Evolutionary conservation across 2,329 filamentous ascomycete species (phyloP).

Genomic region (Cercospora canescens): DNA sequence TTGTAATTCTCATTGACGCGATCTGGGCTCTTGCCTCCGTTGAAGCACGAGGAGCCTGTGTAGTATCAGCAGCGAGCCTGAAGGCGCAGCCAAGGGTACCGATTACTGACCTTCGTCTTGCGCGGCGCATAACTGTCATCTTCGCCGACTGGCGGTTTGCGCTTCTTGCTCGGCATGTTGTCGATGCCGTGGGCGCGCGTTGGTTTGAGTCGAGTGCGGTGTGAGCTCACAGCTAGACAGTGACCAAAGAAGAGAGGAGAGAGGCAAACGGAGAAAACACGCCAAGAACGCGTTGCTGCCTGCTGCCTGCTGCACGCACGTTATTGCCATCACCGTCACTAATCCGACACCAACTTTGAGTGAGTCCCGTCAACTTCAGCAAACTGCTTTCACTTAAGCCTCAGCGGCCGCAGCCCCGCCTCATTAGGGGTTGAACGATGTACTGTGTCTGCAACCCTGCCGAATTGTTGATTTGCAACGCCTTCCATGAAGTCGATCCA

Average conservation of each 20-base stretch:
- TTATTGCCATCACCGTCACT: neutral
- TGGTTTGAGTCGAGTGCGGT: neutral
- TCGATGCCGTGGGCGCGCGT: neutral
- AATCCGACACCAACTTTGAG: neutral
- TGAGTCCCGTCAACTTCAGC: neutral
- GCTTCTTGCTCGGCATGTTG: neutral
- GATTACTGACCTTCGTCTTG: neutral
- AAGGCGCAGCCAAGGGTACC: neutral
- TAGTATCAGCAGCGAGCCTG: neutral
- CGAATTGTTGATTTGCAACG: neutral
- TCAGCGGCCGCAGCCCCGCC: neutral
- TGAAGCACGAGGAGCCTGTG: neutral
- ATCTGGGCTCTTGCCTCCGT: neutral
- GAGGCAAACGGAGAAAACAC: neutral
- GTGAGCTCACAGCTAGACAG: neutral
- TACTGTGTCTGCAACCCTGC: neutral
- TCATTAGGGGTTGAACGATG: neutral
- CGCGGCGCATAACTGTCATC: neutral
- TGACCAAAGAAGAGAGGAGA: neutral
- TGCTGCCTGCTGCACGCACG: neutral
- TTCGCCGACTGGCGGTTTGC: neutral
- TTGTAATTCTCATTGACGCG: neutral
- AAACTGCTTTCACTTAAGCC: neutral
- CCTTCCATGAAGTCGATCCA: neutral
- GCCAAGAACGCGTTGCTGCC: neutral